Evolutionary conservation across 768 basidiomycete species (phyloP).

Genomic region (Rhizopogon vesiculosus): DNA sequence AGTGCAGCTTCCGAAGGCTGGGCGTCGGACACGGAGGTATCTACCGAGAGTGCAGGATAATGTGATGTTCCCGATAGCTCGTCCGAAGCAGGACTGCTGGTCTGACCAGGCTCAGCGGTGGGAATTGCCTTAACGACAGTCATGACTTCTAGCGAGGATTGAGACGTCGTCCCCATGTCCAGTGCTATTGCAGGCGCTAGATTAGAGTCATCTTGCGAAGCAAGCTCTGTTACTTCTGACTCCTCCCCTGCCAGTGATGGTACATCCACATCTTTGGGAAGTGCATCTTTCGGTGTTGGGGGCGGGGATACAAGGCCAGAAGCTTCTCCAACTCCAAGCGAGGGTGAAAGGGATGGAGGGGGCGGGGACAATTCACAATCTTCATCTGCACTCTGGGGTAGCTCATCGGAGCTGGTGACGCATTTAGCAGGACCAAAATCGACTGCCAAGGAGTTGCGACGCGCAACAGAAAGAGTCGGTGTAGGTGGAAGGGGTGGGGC

Average conservation of each 20-base stretch:
- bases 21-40: background rate
- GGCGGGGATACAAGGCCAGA: background rate
- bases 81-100: background rate
- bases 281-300: background rate
- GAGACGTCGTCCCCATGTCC: background rate
- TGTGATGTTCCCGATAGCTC: background rate
- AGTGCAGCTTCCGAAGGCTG: background rate
- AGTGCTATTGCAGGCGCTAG: background rate
- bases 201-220: background rate
- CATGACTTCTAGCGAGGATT: background rate
- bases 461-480: background rate
- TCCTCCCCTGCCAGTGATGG: conserved; percentile 3
- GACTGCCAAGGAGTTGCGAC: conserved; percentile 27
- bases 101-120: background rate
- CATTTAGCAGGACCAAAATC: conserved; percentile 18
- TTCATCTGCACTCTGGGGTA: background rate
- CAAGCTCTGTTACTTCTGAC: background rate
- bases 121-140: background rate
- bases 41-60: background rate
- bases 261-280: background rate
- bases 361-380: conserved; percentile 3
- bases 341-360: background rate
- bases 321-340: background rate
- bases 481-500: conserved; percentile 20
- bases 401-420: conserved; percentile 12